phyloP scores from a whole-genome alignment of 2,329 filamentous ascomycete species.

The Metarhizium brunneum region DNA sequence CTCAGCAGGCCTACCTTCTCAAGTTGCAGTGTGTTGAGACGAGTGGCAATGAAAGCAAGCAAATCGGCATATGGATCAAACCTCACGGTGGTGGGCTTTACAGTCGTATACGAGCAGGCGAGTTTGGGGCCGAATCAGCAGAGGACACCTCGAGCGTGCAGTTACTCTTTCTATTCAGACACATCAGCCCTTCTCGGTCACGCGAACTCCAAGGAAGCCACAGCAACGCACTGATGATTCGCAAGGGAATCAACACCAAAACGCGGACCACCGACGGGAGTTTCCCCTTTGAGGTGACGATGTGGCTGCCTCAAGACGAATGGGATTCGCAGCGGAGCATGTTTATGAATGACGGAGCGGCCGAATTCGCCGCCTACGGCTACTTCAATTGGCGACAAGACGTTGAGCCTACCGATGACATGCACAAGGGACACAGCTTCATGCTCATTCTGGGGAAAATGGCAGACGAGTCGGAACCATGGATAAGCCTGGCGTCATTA shows the following conservation, averaged over 20 bases:
- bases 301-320: slow-evolving; percentile 1
- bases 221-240: slow-evolving; percentile 5
- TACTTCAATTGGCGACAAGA: background rate
- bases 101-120: slow-evolving; percentile 1
- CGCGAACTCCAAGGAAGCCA: slow-evolving; percentile 4
- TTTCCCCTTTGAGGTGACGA: slow-evolving; percentile 3
- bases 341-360: slow-evolving; percentile 4
- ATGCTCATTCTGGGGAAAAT: slow-evolving; percentile 2
- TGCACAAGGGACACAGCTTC: background rate
- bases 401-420: background rate
- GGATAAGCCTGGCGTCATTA: slow-evolving; percentile 1
- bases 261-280: background rate
- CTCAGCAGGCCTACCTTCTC: background rate
- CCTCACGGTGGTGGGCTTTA: slow-evolving; percentile 4
- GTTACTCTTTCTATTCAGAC: slow-evolving; percentile 1
- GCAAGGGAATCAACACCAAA: slow-evolving; percentile 4
- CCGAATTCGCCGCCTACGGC: slow-evolving; percentile 2
- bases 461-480: background rate
- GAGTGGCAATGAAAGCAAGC: background rate
- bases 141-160: background rate
- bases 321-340: slow-evolving; percentile 5
- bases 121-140: background rate
- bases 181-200: background rate
- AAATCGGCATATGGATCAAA: slow-evolving; percentile 5
- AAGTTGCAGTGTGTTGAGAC: slow-evolving; percentile 2